Base-by-base conservation (phyloP, 2,329 filamentous ascomycete species). In the Atkinsonella hypoxylon region DNA sequence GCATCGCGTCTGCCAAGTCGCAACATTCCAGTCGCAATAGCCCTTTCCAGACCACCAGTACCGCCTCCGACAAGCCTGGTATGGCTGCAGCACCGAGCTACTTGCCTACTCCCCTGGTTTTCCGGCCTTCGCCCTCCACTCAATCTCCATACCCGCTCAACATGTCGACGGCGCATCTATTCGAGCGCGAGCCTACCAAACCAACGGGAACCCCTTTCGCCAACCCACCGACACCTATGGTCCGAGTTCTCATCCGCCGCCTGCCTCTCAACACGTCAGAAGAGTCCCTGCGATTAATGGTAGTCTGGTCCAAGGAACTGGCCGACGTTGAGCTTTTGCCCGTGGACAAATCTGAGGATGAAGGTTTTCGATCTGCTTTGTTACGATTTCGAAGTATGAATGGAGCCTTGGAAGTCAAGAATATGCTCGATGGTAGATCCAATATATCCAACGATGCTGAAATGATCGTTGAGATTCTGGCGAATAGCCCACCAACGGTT, bases 381-480 rank as follows among this genome's bases (percentile, higher is more conserved):
- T 60, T 81, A 50, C 70, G 64, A 53, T 82, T 82, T 61, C 74
- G 71, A 58, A 71, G 70, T 26, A 67, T 70, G 50, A 61, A 64
- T n/a, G 78, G 74, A 45, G 79, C 79, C 13, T 64, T 71, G 43
- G 74, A 81, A 57, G 77, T 73, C n/a, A 77, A 77, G 60, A 72
- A 69, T 18, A 78, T 76, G 68, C 65, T 83, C 6, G 70, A 82
- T 51, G 78, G 78, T 32, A 76, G 78, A 57, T 67, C 70, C 22
- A 76, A 77, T 50, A 67, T 71, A 44, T 67, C 70, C 41, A 75
- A 75, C 47, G 70, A 75, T 53, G 70, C 71, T 42, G 66, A 76
- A 38, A 73, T 78, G 71, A 68, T 73, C 40, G 78, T 81, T 43
- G 78, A 88, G 56, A 68, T 86, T 7, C 61, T 82, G 36, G 64